phyloP scores from a whole-genome alignment of 2,329 filamentous ascomycete species.

The Pseudogymnoascus sp. region DNA sequence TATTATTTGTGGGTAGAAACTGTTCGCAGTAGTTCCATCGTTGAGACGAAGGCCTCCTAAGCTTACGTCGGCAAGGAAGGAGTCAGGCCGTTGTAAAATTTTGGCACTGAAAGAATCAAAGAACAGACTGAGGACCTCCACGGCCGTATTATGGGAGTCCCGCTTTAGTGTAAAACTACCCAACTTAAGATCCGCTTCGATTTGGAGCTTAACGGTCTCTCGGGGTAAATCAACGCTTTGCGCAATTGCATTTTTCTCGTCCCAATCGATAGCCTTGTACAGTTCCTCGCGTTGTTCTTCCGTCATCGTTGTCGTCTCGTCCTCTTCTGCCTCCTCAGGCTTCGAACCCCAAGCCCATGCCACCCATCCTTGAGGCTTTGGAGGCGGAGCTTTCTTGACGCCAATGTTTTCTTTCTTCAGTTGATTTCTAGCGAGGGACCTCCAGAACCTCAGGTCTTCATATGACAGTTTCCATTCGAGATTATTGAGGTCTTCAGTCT shows the following conservation, averaged over 20 bases:
- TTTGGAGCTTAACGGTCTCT: constrained; percentile 85
- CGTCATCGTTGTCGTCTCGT: constrained; percentile 79
- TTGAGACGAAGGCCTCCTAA: constrained; percentile 90
- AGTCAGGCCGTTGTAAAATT: constrained; percentile 82
- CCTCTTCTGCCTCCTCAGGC: constrained; percentile 45
- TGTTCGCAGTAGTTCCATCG: constrained; percentile 88
- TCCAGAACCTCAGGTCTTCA: constrained; percentile 95
- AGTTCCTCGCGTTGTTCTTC: constrained; percentile 94
- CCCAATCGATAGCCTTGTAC: constrained; percentile 96
- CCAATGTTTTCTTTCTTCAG: constrained; percentile 90
- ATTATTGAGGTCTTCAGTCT: constrained; percentile 61
- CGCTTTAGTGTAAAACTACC: constrained; percentile 93
- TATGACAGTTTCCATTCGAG: constrained; percentile 86
- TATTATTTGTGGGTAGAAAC: constrained; percentile 89
- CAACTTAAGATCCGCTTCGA: constrained; percentile 87
- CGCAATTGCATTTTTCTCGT: constrained; percentile 84
- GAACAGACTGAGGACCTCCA: constrained; percentile 79
- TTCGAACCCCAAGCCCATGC: constrained; percentile 88
- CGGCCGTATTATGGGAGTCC: constrained; percentile 66
- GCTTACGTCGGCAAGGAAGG: constrained; percentile 77
- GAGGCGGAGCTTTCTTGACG: constrained; percentile 58
- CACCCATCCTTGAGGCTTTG: constrained; percentile 69
- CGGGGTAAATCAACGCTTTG: constrained; percentile 83
- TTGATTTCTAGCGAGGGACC: constrained; percentile 87
- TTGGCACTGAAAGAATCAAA: constrained; percentile 94